These are phyloP conservation scores for Nitzschia putrida DNA, from an alignment of 108 stramenopile species.

Conservation along the genomic window DNA sequence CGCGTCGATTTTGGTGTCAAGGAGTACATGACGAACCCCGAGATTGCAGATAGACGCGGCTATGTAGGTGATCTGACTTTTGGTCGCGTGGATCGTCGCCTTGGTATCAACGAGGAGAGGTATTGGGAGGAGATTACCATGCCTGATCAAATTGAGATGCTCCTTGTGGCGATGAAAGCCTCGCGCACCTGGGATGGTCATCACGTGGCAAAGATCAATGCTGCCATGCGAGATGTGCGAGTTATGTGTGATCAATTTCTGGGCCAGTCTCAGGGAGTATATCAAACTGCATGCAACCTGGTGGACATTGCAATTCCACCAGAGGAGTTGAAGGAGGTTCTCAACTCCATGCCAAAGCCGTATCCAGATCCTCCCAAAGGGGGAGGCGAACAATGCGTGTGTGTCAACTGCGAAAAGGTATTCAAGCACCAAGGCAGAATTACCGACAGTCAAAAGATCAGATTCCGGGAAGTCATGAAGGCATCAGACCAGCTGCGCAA, in stretches of 20 bases:
- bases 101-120: constrained; percentile 6
- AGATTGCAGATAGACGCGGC: neutral
- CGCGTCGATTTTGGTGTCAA: constrained; percentile 1
- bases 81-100: constrained; percentile 37
- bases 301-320: neutral
- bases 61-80: constrained; percentile 26
- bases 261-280: neutral
- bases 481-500: constrained; percentile 8
- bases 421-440: constrained; percentile 15
- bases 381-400: constrained; percentile 11
- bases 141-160: constrained; percentile 6
- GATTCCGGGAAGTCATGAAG: constrained; percentile 8
- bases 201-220: constrained; percentile 3
- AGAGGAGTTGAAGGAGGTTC: constrained; percentile 2
- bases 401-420: constrained; percentile 24
- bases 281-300: constrained; percentile 5
- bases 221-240: constrained; percentile 33
- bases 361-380: constrained; percentile 16
- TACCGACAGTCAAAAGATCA: neutral
- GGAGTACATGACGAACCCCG: neutral
- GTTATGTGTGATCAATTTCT: constrained; percentile 15
- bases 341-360: constrained; percentile 23
- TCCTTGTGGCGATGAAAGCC: constrained; percentile 24
- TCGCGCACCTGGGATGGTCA: constrained; percentile 5
- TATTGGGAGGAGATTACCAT: constrained; percentile 16